phyloP scores from a whole-genome alignment of 2,329 filamentous ascomycete genomes.

The Camillea tinctor region DNA sequence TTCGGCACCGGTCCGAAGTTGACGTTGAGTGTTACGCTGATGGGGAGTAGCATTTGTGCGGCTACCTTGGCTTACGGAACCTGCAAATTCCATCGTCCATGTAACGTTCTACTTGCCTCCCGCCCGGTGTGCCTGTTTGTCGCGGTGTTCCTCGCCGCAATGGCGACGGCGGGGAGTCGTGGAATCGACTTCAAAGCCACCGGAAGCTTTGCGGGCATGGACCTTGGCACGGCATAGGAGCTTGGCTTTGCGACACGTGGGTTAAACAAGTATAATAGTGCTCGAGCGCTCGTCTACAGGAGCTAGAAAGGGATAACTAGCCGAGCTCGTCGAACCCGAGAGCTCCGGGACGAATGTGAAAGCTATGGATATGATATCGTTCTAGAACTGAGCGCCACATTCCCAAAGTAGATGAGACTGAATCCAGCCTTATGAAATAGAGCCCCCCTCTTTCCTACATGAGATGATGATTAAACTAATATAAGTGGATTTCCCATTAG shows the following conservation, averaged over 20 bases:
- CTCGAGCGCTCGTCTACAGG: neutral
- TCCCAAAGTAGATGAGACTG: too few relatives aligned
- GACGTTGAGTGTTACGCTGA: neutral
- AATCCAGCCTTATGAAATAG: too few relatives aligned
- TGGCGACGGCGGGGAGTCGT: constrained; percentile 4
- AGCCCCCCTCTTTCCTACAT: too few relatives aligned
- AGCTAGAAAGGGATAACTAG: neutral
- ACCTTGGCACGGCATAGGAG: neutral
- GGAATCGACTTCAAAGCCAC: constrained; percentile 31
- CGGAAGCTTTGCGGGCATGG: constrained; percentile 32
- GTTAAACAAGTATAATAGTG: neutral
- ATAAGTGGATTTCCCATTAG: constrained; percentile 30
- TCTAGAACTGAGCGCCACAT: neutral
- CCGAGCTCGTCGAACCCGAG: neutral
- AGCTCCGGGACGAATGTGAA: neutral
- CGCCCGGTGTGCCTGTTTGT: constrained; percentile 21
- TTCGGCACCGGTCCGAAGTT: neutral
- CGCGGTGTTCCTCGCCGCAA: neutral
- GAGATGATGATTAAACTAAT: constrained; percentile 25
- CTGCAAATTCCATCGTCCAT: constrained; percentile 13
- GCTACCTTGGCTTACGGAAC: constrained; percentile 1
- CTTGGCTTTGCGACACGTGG: neutral
- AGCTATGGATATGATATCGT: too few relatives aligned
- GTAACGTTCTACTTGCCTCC: constrained; percentile 18
- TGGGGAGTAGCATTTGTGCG: neutral